Evolutionary conservation across 108 stramenopile species (phyloP), one percentile per base, ranked within the genome.

Genomic region (Cyclotella sp.): DNA sequence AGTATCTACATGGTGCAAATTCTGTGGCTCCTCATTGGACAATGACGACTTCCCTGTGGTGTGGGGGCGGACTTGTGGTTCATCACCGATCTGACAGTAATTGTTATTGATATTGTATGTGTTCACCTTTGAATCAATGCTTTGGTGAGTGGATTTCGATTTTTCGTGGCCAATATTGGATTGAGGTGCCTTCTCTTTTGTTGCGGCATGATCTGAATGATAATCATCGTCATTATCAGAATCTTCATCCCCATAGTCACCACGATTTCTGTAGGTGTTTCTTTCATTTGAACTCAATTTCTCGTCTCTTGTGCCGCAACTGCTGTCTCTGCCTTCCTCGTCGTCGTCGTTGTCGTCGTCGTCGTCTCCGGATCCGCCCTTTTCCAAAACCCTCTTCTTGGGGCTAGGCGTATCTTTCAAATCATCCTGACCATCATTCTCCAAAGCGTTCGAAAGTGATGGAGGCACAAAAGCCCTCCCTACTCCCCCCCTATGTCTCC

Each of bases 381-480:
- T 24, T 26, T 46, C 64, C 26, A 21, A 15, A 19, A 61, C 14
- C 59, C 49, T 52, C 47, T 64, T 42, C 14, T 73, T 53, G 49
- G 46, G 49, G 21, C 39, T 21, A 4, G 58, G 71, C 19, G 34
- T 62, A 65, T 68, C 58, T 21, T 30, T 58, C 30, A 65, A 67
- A 43, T 63, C 84, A 24, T 73, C 59, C 9, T 78, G 78, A 21
- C 67, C 67, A 21, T 49, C 53, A 15, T 28, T 45, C 21, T 76
- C 69, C 34, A 34, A 34, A 19, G 72, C 70, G 7, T 68, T 27
- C 70, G 19, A 21, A 29, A 5, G 42, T 3, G 51, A 13, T 14
- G 72, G 84, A 24, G 89, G 84, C 26, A 86, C 39, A 79, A 88
- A 87, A 29, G 47, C 70, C 44, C 46, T 73, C 53, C 65, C 57